Base-by-base conservation (phyloP, 179 eudicot genomes). In the Silene vulgaris region DNA sequence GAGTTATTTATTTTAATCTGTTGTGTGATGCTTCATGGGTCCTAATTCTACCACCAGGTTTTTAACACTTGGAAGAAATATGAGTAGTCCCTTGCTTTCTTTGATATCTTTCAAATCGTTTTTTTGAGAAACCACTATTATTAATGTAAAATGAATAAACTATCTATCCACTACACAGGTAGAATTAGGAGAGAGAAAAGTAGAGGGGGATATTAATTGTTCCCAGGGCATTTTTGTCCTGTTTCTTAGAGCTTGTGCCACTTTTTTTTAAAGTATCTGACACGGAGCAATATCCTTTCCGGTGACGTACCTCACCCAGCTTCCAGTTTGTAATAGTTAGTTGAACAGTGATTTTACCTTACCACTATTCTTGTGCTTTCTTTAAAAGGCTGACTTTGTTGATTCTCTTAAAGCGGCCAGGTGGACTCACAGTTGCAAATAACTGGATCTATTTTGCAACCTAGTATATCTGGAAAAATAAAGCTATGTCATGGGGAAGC, bases 401-500 rank as follows among this genome's bases (percentile, higher is more conserved):
- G 63, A 67, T 76, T 61, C 71, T 43, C 74, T 84, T 72, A 74
- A 75, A 96, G 99, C 84, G 99, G 97, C 75, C 99, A 96, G 86
- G 99, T 96, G 74, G 99, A 96, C 80, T 84, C 94, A 74, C 96
- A 93, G 83, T 82, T 96, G 88, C 99, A 93, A 85, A 75, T 96
- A 79, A 84, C 90, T 43, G 98, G 99, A 57, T 96, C 98, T 65
- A 93, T 96, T 70, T 77, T 93, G 90, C 92, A 96, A 87, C 99
- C 98, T 57, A 90, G 89, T 83, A 87, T 96, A 65, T 93, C 99
- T 67, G 99, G 99, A 54, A 91, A 91, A 59, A 93, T 93, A 75
- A 96, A 93, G 83, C 68, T 96, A 77, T 91, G 99, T 82, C 94
- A 86, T 72, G 99, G 99, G 69, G 99, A 96, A 82, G 98, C 96